Percentiles rank a stretch among this genome's conserved stretches.
phyloP scores from a whole-genome alignment of 495 filamentous ascomycete genomes.

The Cryomyces minteri region DNA sequence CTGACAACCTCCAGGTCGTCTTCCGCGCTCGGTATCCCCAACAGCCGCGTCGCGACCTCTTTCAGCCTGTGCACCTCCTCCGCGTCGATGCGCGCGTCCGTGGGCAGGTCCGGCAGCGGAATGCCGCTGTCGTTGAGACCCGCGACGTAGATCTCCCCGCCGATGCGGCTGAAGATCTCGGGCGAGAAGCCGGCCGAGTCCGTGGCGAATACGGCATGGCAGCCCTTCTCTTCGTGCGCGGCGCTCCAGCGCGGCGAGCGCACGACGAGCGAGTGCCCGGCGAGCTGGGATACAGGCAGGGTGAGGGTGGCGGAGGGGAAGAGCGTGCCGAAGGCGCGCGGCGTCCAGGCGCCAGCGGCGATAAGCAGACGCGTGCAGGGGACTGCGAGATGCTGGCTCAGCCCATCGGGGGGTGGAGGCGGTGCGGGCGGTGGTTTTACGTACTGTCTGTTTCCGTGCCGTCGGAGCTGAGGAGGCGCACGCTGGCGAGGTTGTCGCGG shows the following conservation, averaged over 20 bases:
- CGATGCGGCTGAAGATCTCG: slow-evolving; percentile 50
- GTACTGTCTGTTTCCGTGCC: slow-evolving; percentile 29
- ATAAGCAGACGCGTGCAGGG: slow-evolving; percentile 41
- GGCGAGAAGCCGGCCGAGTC: slow-evolving; percentile 39
- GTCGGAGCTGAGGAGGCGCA: slow-evolving; percentile 26
- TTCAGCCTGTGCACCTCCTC: slow-evolving; percentile 32
- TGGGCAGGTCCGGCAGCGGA: slow-evolving; percentile 35
- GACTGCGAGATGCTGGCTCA: slow-evolving; percentile 11
- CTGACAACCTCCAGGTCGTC: slow-evolving; percentile 40
- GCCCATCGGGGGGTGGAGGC: neutral
- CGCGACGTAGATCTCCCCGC: slow-evolving; percentile 53
- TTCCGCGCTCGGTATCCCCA: slow-evolving; percentile 25
- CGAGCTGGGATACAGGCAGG: slow-evolving; percentile 40
- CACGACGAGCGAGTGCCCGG: slow-evolving; percentile 49
- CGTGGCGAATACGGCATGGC: slow-evolving; percentile 56
- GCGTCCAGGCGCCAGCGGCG: slow-evolving; percentile 53
- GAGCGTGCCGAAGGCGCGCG: slow-evolving; percentile 36
- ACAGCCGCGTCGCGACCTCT: slow-evolving; percentile 32
- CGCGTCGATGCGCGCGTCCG: slow-evolving; percentile 25
- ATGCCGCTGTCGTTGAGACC: slow-evolving; percentile 45
- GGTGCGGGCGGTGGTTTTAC: neutral
- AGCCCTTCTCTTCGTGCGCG: slow-evolving; percentile 20
- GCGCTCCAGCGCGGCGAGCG: slow-evolving; percentile 38
- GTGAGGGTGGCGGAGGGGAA: slow-evolving; percentile 35
- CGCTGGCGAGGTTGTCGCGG: slow-evolving; percentile 24